phyloP scores from a whole-genome alignment of 495 filamentous ascomycete species.

The Podospora anserina region DNA sequence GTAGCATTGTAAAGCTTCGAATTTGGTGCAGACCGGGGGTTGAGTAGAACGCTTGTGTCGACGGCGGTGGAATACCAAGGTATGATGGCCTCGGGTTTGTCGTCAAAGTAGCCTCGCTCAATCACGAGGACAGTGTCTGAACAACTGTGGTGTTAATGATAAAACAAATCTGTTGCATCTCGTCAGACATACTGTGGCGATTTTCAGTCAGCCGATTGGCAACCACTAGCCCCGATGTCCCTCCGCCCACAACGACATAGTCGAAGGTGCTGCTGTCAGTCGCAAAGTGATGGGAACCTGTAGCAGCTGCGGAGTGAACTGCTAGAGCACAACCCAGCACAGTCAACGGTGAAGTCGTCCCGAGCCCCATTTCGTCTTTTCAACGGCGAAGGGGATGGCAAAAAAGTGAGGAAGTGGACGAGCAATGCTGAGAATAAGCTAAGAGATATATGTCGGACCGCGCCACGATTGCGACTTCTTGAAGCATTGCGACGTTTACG shows the following conservation, averaged over 20 bases:
- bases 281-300: not conserved
- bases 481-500: not conserved
- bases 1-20: slow-evolving; percentile 28
- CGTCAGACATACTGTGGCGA: slow-evolving; percentile 18
- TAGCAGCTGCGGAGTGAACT: not conserved
- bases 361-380: not conserved
- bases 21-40: slow-evolving; percentile 32
- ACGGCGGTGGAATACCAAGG: slow-evolving; percentile 25
- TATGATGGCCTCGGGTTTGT: slow-evolving; percentile 29
- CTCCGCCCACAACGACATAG: slow-evolving; percentile 41
- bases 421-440: not conserved
- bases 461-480: not conserved
- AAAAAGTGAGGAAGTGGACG: not conserved
- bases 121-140: slow-evolving; percentile 45
- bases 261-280: slow-evolving; percentile 28
- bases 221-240: slow-evolving; percentile 44
- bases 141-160: not conserved
- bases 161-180: not conserved
- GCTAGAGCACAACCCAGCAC: not conserved
- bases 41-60: slow-evolving; percentile 21
- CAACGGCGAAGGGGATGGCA: not conserved
- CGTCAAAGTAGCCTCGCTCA: slow-evolving; percentile 36
- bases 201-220: slow-evolving; percentile 47
- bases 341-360: not conserved
- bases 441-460: not conserved